Evolutionary conservation across 192 early-diverging fungal genomes (phyloP).

Genomic region (Podila clonocystis): DNA sequence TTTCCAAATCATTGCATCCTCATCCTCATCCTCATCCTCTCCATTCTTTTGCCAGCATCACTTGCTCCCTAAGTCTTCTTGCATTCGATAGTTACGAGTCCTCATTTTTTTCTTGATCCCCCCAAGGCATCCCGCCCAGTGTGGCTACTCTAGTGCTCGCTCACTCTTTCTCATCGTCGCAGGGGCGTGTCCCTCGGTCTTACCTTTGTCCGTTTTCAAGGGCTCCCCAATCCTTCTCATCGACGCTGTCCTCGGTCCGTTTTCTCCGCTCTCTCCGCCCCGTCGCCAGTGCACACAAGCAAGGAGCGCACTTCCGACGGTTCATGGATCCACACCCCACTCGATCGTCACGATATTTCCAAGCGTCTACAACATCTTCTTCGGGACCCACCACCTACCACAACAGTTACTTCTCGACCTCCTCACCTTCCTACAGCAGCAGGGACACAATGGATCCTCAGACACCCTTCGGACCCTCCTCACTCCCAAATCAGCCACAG

Average conservation of each 20-base stretch:
- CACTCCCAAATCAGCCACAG: not conserved
- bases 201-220: not conserved
- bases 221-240: not conserved
- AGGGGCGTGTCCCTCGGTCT: not conserved
- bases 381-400: constrained; percentile 3
- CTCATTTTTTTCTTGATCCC: no score
- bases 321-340: constrained; percentile 17
- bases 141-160: not conserved
- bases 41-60: not conserved
- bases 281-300: not conserved
- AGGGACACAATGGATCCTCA: not conserved
- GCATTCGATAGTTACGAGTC: no score
- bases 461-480: not conserved
- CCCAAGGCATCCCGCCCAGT: no score
- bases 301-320: not conserved
- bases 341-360: constrained; percentile 11
- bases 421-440: not conserved
- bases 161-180: not conserved
- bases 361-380: constrained; percentile 6
- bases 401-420: not conserved
- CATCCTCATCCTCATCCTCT: not conserved
- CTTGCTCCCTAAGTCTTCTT: no score
- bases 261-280: not conserved
- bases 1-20: not conserved
- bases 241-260: not conserved